phyloP scores from a whole-genome alignment of 2,329 filamentous ascomycete species.

The Penicillium digitatum region DNA sequence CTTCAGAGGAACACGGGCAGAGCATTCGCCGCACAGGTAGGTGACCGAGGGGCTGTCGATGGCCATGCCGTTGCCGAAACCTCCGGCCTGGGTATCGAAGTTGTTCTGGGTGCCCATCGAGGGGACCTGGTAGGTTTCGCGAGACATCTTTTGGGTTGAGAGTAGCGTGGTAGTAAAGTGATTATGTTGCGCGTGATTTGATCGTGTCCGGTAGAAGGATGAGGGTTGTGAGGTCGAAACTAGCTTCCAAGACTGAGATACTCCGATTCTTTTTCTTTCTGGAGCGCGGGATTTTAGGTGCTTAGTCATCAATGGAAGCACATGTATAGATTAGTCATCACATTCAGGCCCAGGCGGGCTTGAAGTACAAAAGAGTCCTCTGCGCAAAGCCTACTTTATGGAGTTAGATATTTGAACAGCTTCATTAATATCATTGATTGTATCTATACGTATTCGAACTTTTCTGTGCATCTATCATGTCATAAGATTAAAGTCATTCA shows the following conservation, averaged over 20 bases:
- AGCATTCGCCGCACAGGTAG: constrained; percentile 82
- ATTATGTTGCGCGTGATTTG: not conserved
- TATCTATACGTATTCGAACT: not conserved
- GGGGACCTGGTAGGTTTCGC: constrained; percentile 75
- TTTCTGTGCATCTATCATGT: not conserved
- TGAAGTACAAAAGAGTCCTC: not conserved
- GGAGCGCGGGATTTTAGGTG: constrained; percentile 6
- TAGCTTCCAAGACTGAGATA: not conserved
- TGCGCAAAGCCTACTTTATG: too few species aligned
- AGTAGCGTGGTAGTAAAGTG: not conserved
- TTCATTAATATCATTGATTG: not conserved
- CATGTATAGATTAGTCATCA: not conserved
- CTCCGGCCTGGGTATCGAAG: constrained; percentile 41
- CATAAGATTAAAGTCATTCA: not conserved
- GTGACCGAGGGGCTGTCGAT: constrained; percentile 56
- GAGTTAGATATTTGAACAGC: not conserved
- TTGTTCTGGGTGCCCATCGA: constrained; percentile 46
- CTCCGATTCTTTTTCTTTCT: constrained; percentile 11
- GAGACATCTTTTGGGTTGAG: constrained; percentile 51
- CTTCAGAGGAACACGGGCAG: constrained; percentile 68
- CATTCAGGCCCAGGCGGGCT: not conserved
- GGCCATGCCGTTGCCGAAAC: constrained; percentile 38
- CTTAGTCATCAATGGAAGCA: constrained; percentile 3
- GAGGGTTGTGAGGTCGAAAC: not conserved
- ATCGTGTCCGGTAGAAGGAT: not conserved